phyloP scores from a whole-genome alignment of 345 rosid species.

The Aegle marmelos region DNA sequence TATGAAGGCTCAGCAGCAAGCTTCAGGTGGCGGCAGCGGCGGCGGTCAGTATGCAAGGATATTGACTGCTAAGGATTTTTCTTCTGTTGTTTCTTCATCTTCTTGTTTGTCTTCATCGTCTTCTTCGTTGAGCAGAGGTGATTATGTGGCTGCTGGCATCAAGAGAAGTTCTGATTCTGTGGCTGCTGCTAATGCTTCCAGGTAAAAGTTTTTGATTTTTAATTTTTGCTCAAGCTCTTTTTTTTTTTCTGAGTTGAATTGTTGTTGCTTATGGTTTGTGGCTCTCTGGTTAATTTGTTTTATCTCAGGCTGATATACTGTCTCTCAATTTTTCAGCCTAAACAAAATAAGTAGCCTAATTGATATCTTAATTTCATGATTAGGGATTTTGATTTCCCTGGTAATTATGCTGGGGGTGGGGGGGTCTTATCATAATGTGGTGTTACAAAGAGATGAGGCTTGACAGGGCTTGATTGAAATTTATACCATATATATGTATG shows the following conservation, averaged over 20 bases:
- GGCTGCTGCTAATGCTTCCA: slow-evolving; percentile 39
- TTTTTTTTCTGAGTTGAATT: not conserved
- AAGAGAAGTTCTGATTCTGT: slow-evolving; percentile 74
- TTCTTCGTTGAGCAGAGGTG: slow-evolving; percentile 45
- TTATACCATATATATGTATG: too few relatives aligned
- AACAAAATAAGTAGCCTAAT: not conserved
- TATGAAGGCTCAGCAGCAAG: slow-evolving; percentile 12
- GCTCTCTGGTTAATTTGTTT: not conserved
- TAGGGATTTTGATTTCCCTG: not conserved
- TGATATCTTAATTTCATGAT: not conserved
- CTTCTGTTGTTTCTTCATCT: slow-evolving; percentile 29
- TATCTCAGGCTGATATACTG: not conserved
- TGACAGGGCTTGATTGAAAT: not conserved
- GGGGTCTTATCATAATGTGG: not conserved
- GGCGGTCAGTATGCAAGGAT: slow-evolving; percentile 40
- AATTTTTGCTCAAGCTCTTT: not conserved
- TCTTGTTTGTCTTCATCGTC: slow-evolving; percentile 48
- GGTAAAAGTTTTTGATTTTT: slow-evolving; percentile 33
- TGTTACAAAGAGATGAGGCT: not conserved
- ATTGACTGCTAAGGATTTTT: slow-evolving; percentile 54
- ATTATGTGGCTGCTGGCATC: slow-evolving; percentile 46
- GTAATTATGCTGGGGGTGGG: not conserved
- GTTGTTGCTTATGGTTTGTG: not conserved
- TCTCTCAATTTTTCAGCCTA: not conserved
- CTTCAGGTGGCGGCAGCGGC: slow-evolving; percentile 13